Evolutionary conservation across 164 flowering plant genomes (phyloP), one percentile per base, ranked within the genome.

Genomic region (Kalanchoe fedtschenkoi): DNA sequence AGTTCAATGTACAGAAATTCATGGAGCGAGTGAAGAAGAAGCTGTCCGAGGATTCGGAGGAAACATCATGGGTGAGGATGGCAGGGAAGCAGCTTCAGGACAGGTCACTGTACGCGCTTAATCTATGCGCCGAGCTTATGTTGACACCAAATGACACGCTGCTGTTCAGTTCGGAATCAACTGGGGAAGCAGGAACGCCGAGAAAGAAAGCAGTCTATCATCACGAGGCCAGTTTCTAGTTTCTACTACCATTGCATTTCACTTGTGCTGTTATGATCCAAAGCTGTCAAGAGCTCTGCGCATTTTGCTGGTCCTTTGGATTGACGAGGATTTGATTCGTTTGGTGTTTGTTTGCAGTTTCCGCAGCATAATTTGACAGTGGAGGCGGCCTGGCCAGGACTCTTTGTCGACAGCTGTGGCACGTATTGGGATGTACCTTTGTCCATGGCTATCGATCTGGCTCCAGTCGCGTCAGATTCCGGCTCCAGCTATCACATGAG

Each of bases 381-480:
- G 70, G 98, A 86, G 72, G 87, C 87, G 65, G 76, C 67, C 57
- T 83, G 71, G 61, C 95, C 96, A 33, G 89, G 80, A 39, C 91
- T 89, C 66, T 89, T 86, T 71, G 77, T 87, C 15, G 93, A 87
- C 71, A 68, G 75, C 57, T 0, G 34, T 47, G 89, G 95, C 37
- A 79, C 73, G 30, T 91, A 84, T 65, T 89, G 95, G 98, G 95
- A 86, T 71, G 89, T 86, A 19, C 98, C 98, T 30, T 74, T 82
- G 8, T 68, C 85, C 28, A 51, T 82, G 74, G 78, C 80, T 11
- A 30, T 81, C 63, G 96, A 92, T 79, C 68, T 89, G 34, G 91
- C 89, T 63, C 81, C 96, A 4, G 63, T 83, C 67, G 64, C 81
- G 66, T 75, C 84, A 38, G 80, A 83, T 63, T 81, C 89, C 69